These are phyloP conservation scores for Discostella pseudostelligera DNA, from an alignment of 108 stramenopile genomes.

Conservation along the genomic window DNA sequence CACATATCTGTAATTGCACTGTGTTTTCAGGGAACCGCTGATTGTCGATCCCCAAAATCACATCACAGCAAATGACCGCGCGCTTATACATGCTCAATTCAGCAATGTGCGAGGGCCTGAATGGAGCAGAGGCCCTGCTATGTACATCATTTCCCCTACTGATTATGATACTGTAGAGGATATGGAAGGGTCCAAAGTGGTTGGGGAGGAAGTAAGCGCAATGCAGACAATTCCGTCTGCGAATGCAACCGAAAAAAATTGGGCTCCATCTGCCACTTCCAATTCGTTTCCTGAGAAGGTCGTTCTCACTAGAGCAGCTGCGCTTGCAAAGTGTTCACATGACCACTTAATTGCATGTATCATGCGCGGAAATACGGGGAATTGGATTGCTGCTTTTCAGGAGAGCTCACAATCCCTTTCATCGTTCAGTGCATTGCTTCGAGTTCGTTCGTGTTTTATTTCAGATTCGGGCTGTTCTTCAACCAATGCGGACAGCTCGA, in stretches of 20 bases:
- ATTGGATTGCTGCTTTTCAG: conserved; percentile 69
- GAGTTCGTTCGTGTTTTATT: conserved; percentile 61
- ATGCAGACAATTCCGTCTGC: conserved; percentile 1
- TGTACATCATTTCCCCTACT: conserved; percentile 82
- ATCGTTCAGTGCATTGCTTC: conserved; percentile 74
- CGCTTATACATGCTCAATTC: conserved; percentile 63
- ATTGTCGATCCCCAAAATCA: conserved; percentile 86
- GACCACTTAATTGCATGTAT: conserved; percentile 54
- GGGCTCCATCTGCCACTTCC: conserved; percentile 56
- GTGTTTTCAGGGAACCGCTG: conserved; percentile 56
- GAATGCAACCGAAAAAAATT: conserved; percentile 25
- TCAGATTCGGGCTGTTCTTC: conserved; percentile 72
- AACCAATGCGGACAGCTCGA: conserved; percentile 40
- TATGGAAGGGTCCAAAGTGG: conserved; percentile 41
- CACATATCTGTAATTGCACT: conserved; percentile 1
- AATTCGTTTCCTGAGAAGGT: conserved; percentile 71
- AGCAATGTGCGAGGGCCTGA: conserved; percentile 60
- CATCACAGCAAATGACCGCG: conserved; percentile 54
- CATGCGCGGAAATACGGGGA: conserved; percentile 29
- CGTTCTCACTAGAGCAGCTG: conserved; percentile 55
- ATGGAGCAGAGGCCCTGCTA: conserved; percentile 54
- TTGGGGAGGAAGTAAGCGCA: conserved; percentile 30
- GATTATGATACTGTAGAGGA: conserved; percentile 53
- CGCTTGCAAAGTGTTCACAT: conserved; percentile 71
- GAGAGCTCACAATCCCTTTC: conserved; percentile 67